Evolutionary conservation across 78 protist species (phyloP), one percentile per base, ranked within the genome.

Genomic region (Abeoforma whisleri): DNA sequence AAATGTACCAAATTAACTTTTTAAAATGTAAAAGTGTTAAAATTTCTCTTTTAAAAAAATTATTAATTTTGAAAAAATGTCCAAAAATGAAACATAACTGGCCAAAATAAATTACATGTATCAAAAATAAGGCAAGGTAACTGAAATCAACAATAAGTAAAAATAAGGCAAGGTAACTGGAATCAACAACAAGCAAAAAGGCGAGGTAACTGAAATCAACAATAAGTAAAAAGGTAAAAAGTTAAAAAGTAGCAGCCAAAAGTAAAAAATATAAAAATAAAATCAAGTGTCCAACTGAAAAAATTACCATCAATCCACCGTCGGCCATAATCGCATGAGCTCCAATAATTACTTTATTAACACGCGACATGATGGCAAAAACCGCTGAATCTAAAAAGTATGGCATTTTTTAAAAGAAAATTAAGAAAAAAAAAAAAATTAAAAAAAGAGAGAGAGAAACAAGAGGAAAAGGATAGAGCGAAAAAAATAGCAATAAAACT

Each of bases 361-460:
- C 95, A 1, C 97, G 62, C 1, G 96, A 68, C 99, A 96, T 96
- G 90, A 96, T 57, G 39, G 96, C 96, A 72, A 91, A 96, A 31
- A 92, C 89, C 34, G 94, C 89, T 16, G 93, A 28, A 81, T 94
- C 97, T 0, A 25, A 48, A 30, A 22, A 74, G 0, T n/a, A 48
- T 37, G 79, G 36, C 23, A 30, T 74, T 39, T 39, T 19, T 39
- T 37, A 39, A 22, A 34, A 74, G 79, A 68, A 68, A 28, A 28
- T 22, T 34, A 39, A 19, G 69, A 16, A 35, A n/a, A n/a, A 0
- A 71, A n/a, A 19, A 79, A 71, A 79, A 79, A 71, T 12, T 19
- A 0, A n/a, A 71, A n/a, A 75, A n/a, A 30, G 79, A 75, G 57
- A 79, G 30, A 36, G 83, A 79, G 39, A 79, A 0, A n/a, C 80